Conservation (phyloP, 148 eudicot species). For the Cornus florida region DNA sequence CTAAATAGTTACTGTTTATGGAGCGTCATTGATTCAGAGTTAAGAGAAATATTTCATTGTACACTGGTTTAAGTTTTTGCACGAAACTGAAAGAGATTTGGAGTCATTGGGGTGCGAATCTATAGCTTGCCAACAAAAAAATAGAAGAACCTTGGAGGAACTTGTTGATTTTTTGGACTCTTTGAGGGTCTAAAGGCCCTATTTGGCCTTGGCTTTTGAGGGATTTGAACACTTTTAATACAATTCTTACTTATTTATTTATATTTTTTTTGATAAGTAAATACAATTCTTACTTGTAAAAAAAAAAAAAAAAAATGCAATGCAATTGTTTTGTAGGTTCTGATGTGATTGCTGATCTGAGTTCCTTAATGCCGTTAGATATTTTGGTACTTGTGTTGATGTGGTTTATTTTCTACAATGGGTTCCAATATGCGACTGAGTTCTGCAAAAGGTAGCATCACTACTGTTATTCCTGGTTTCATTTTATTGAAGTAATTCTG, state of each 20-base stretch:
- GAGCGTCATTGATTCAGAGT: no score
- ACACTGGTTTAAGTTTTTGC: background rate
- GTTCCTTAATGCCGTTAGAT: constrained; percentile 39
- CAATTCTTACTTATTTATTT: no score
- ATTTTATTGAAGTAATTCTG: background rate
- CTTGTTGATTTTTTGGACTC: no score
- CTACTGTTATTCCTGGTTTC: background rate
- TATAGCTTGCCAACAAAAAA: background rate
- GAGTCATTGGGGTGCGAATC: background rate
- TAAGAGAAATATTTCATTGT: background rate
- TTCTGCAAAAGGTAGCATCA: constrained; percentile 34
- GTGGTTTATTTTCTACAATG: constrained; percentile 40
- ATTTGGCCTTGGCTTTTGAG: no score
- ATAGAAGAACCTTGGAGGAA: background rate
- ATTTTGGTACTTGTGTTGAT: constrained; percentile 35
- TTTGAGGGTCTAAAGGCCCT: no score
- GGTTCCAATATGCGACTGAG: constrained; percentile 27
- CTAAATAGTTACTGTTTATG: no score
- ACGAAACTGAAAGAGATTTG: background rate
- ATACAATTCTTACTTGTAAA: no score
- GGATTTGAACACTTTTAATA: no score
- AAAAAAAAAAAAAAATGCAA: no score
- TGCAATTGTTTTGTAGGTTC: background rate
- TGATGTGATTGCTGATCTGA: constrained; percentile 3
- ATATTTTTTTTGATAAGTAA: no score